Evolutionary conservation across 495 filamentous ascomycete genomes (phyloP).

Genomic region (Copromyces sp.): DNA sequence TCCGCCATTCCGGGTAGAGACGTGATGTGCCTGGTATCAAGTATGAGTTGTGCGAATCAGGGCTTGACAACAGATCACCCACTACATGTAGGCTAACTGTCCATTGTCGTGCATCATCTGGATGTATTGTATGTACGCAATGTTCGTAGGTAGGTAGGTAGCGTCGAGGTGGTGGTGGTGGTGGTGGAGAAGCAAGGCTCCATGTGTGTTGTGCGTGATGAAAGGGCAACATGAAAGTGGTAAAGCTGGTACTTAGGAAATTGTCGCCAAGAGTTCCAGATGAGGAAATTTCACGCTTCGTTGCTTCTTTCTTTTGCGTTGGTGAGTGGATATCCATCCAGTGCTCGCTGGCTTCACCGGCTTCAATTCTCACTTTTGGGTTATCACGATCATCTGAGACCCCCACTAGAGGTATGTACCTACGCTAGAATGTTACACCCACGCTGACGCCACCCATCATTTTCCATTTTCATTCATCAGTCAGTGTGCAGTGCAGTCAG

Average conservation of each 20-base stretch:
- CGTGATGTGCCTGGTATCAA: background rate
- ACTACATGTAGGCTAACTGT: too few relatives aligned
- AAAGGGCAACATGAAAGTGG: background rate
- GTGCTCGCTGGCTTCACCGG: constrained; percentile 4
- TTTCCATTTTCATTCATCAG: background rate
- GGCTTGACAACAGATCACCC: constrained; percentile 10
- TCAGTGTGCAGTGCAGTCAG: background rate
- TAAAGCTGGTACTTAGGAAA: background rate
- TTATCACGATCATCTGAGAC: background rate
- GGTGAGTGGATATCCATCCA: background rate
- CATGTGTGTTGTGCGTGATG: background rate
- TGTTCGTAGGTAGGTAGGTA: background rate
- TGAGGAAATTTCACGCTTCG: background rate
- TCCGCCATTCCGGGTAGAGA: background rate
- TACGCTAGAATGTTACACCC: background rate
- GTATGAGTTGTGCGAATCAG: constrained; percentile 5
- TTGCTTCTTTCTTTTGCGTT: background rate
- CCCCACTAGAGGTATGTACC: background rate
- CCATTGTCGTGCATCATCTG: background rate
- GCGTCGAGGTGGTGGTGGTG: background rate
- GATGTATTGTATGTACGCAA: background rate
- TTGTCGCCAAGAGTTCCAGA: background rate
- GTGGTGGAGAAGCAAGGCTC: background rate
- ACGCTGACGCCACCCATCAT: background rate
- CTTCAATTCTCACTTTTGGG: constrained; percentile 2